Evolutionary conservation across 2,329 filamentous ascomycete genomes (phyloP).

Genomic region (Penicillium sp.): DNA sequence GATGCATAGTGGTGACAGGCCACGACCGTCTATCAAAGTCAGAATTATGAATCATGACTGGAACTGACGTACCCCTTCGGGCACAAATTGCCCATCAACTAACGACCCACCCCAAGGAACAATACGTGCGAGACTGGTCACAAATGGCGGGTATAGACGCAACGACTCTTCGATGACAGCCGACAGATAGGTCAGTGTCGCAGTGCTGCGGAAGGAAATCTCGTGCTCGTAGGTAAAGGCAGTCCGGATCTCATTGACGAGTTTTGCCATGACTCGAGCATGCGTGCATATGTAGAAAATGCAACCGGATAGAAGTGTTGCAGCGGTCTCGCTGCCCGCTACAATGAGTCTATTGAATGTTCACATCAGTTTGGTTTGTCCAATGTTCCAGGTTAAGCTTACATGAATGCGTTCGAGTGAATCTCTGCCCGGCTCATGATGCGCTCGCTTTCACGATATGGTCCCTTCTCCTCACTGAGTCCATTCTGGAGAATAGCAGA

Average conservation of each 20-base stretch:
- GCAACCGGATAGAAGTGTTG: slow-evolving; percentile 37
- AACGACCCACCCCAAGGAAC: slow-evolving; percentile 28
- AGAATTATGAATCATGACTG: slow-evolving; percentile 1
- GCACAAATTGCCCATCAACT: slow-evolving; percentile 35
- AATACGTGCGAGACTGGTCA: slow-evolving; percentile 22
- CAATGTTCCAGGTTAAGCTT: background rate
- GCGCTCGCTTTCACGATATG: slow-evolving; percentile 10
- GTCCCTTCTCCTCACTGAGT: slow-evolving; percentile 14
- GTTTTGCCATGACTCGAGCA: slow-evolving; percentile 11
- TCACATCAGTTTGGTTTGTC: background rate
- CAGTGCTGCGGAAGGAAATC: slow-evolving; percentile 30
- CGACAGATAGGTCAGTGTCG: slow-evolving; percentile 39
- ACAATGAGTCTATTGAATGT: slow-evolving; percentile 23
- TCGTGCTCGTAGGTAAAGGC: slow-evolving; percentile 19
- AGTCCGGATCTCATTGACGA: slow-evolving; percentile 23
- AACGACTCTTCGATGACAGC: slow-evolving; percentile 47
- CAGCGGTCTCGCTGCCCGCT: slow-evolving; percentile 39
- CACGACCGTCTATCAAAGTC: slow-evolving; percentile 8
- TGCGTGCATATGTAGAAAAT: slow-evolving; percentile 28
- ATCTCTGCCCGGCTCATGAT: slow-evolving; percentile 23
- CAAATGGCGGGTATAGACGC: slow-evolving; percentile 43
- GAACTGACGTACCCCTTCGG: slow-evolving; percentile 19
- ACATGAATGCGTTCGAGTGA: slow-evolving; percentile 25
- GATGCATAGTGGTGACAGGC: slow-evolving; percentile 23
- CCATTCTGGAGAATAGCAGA: slow-evolving; percentile 23